These are phyloP conservation scores for Hygrophoropsis aurantiaca DNA, from an alignment of 768 basidiomycete species.

Conservation along the genomic window DNA sequence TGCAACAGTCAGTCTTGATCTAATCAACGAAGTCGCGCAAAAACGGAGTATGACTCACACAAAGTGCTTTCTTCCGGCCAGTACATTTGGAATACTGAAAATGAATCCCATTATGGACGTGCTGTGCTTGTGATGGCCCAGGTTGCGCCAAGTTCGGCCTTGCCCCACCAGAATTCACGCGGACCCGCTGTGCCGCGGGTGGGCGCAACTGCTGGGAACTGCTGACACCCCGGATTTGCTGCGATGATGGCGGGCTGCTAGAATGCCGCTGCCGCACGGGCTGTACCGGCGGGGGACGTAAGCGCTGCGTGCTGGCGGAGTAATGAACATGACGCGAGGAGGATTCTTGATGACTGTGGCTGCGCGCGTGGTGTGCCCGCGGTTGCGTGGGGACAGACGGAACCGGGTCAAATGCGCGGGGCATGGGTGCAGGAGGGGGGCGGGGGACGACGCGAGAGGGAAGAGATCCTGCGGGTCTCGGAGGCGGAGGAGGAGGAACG, in stretches of 20 bases:
- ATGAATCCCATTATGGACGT: constrained; percentile 4
- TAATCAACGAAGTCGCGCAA: neutral
- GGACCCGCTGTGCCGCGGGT: constrained; percentile 13
- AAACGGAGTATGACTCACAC: constrained; percentile 22
- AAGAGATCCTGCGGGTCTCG: constrained; percentile 1
- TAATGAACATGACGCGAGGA: constrained; percentile 27
- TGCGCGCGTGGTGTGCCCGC: neutral
- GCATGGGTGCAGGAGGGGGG: constrained; percentile 4
- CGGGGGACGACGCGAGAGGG: neutral
- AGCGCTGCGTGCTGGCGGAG: constrained; percentile 8
- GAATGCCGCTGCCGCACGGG: constrained; percentile 9
- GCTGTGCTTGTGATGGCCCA: constrained; percentile 8
- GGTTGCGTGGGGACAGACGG: constrained; percentile 4
- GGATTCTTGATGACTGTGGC: constrained; percentile 12
- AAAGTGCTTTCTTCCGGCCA: constrained; percentile 52
- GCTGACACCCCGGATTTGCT: neutral
- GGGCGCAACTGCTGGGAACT: constrained; percentile 6
- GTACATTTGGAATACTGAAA: constrained; percentile 52
- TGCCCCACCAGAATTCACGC: constrained; percentile 19
- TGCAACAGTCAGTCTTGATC: neutral
- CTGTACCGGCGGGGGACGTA: constrained; percentile 8
- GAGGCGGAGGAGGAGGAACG: neutral
- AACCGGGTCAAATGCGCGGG: constrained; percentile 9
- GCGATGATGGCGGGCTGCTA: neutral
- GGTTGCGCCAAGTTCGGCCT: neutral